phyloP scores from a whole-genome alignment of 371 early-diverging fungal species.

The Syncephalastrum sp. region DNA sequence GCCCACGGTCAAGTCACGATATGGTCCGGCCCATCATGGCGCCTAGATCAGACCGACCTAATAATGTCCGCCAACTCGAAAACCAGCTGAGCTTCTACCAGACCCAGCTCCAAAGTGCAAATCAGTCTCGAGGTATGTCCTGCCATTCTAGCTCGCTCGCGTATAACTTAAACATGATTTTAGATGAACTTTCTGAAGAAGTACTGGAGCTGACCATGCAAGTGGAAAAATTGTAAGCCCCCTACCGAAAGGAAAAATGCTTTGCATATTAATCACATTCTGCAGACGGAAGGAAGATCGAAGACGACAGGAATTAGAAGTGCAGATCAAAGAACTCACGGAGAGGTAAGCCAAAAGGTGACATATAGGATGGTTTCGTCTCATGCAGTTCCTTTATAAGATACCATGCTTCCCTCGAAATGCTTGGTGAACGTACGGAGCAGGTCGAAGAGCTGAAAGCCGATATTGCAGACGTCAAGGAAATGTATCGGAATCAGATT shows the following conservation, averaged over 20 bases:
- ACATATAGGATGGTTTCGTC: neutral
- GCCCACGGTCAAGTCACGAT: conserved; percentile 45
- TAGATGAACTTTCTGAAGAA: conserved; percentile 79
- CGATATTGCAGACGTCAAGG: conserved; percentile 82
- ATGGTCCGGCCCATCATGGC: conserved; percentile 4
- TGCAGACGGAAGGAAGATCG: conserved; percentile 27
- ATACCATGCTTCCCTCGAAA: conserved; percentile 77
- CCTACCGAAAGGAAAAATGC: neutral
- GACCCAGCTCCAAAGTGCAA: conserved; percentile 62
- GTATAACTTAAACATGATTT: conserved; percentile 1
- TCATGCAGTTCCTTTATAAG: conserved; percentile 32
- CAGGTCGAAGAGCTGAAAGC: conserved; percentile 79
- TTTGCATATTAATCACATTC: neutral
- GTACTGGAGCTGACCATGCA: conserved; percentile 63
- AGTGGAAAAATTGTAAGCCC: conserved; percentile 54
- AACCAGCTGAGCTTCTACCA: conserved; percentile 70
- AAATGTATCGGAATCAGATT: conserved; percentile 73
- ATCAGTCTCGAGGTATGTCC: conserved; percentile 58
- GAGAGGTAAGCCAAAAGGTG: conserved; percentile 24
- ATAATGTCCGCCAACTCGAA: conserved; percentile 62
- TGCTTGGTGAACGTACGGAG: conserved; percentile 90
- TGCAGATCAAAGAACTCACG: conserved; percentile 42
- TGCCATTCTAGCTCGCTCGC: conserved; percentile 16
- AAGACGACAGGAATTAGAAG: conserved; percentile 28
- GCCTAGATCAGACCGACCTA: conserved; percentile 52